Evolutionary conservation across 73 alveolate genomes (phyloP).

Genomic region (Breviolum minutum): DNA sequence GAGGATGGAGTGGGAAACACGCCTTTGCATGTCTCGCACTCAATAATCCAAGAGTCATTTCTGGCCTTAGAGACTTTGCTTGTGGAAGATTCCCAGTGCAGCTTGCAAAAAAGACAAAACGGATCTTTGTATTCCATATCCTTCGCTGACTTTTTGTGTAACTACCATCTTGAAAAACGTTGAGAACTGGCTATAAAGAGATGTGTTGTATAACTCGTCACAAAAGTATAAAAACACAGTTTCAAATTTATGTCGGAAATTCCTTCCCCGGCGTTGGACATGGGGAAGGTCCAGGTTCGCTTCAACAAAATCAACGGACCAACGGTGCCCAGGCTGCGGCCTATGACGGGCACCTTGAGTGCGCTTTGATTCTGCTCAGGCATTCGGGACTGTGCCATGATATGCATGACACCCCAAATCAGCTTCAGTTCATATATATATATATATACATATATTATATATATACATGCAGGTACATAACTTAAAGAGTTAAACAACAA

Average conservation of each 20-base stretch:
- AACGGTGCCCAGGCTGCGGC: slow-evolving; percentile 41
- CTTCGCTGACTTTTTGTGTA: too few relatives aligned
- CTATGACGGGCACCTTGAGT: slow-evolving; percentile 57
- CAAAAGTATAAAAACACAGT: too few relatives aligned
- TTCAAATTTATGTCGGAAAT: too few relatives aligned
- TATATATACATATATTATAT: too few relatives aligned
- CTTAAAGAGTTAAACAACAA: background rate
- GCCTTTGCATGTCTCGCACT: slow-evolving; percentile 55
- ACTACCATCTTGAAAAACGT: too few relatives aligned
- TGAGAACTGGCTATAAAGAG: too few relatives aligned
- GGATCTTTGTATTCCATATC: too few relatives aligned
- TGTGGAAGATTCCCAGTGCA: background rate
- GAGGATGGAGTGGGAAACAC: slow-evolving; percentile 77
- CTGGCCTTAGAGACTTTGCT: background rate
- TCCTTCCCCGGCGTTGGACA: too few relatives aligned
- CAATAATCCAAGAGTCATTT: background rate
- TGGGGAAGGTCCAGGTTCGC: background rate
- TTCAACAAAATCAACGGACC: background rate
- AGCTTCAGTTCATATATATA: too few relatives aligned
- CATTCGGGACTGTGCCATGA: background rate
- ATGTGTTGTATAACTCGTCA: background rate
- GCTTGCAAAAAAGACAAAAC: too few relatives aligned
- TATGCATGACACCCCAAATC: too few relatives aligned
- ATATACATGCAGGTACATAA: background rate
- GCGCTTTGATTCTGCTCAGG: slow-evolving; percentile 91